Base-by-base conservation (phyloP, 192 early-diverging fungal genomes). In the Backusella psychrophila region DNA sequence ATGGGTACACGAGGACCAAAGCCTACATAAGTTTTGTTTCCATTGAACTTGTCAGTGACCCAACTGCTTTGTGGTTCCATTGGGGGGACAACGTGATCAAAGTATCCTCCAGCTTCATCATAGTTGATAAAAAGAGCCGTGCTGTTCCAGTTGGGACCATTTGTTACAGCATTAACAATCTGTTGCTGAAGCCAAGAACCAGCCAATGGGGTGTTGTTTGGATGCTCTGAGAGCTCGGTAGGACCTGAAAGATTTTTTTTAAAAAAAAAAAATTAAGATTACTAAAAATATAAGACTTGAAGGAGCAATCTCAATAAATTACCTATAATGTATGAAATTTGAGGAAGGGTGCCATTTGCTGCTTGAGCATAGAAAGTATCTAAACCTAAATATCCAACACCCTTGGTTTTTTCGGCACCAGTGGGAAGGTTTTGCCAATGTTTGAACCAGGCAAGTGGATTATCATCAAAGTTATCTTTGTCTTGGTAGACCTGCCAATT, bases 381-480 rank as follows among this genome's bases (percentile, higher is more conserved):
- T 31, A 78, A 72, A 63, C 77, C 77, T 29, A 78, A 49, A 66
- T 74, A 67, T 19, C 77, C 77, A 21, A 74, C 38, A 41, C 77
- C 77, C 34, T 78, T 78, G 23, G 67, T 29, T 66, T 78, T 78
- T 63, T 78, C 77, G 29, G 77, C 17, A 42, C 77, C 77, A 41
- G 15, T 19, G 31, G 72, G 72, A 8, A 78, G 46, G 6, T 59
- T 56, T n/a, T 72, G 44, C 77, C 77, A 78, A 67, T 73, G 59
- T 33, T 12, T 53, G 77, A 78, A 78, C 77, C 77, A 78, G 33
- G 77, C 77, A 34, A 78, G 39, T 33, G 77, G 69, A n/a, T 78
- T 78, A 23, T 78, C 77, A 69, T 78, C 77, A 70, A 78, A 78
- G 52, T 78, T 78, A 21, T 78, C 77, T 33, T 19, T 75, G 11